Base-by-base conservation (phyloP, 805 yeast species). In the Hanseniaspora jakobsenii region DNA sequence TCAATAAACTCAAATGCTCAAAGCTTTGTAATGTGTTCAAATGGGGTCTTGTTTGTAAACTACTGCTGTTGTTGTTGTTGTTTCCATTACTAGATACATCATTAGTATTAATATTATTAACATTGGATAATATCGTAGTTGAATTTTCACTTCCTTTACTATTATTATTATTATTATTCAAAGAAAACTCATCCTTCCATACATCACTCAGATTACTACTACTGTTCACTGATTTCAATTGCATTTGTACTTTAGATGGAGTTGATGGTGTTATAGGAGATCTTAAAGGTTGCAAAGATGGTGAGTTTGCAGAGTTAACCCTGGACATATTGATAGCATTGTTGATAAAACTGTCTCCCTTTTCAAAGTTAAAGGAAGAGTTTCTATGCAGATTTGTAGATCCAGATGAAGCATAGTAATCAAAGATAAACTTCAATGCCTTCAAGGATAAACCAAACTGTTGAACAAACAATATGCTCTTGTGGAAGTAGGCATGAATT, bases 401-500 rank as follows among this genome's bases (percentile, higher is more conserved):
- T 12, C 46, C 46, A 8, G 35, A 21, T 21, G 24, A 35, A 10
- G 62, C 61, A 49, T 63, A 57, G 36, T 59, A 63, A 36, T 62
- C 62, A 41, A 76, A 56, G 40, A 81, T 60, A 51, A 72, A 74
- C 8, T 70, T 65, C 34, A 80, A 59, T 0, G 86, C 78, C 42
- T 73, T 70, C 26, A 72, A 54, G 1, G 78, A 65, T 41, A 80
- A 62, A 45, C 77, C 74, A 32, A 69, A 65, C 51, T 79, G 78
- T 55, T 83, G 87, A 13, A 86, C 77, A 37, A 80, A 75, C 6
- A 86, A 78, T 34, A 77, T 72, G 50, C 76, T 73, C 49, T 76
- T 72, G 47, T 81, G 76, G 35, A 82, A 65, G 26, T 80, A 75
- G 2, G 95, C 95, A 61, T 85, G 94, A 14, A 87, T 69, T 30